These are phyloP conservation scores for Pseudocercospora ulei DNA, from an alignment of 2,329 filamentous ascomycete species.

Conservation along the genomic window DNA sequence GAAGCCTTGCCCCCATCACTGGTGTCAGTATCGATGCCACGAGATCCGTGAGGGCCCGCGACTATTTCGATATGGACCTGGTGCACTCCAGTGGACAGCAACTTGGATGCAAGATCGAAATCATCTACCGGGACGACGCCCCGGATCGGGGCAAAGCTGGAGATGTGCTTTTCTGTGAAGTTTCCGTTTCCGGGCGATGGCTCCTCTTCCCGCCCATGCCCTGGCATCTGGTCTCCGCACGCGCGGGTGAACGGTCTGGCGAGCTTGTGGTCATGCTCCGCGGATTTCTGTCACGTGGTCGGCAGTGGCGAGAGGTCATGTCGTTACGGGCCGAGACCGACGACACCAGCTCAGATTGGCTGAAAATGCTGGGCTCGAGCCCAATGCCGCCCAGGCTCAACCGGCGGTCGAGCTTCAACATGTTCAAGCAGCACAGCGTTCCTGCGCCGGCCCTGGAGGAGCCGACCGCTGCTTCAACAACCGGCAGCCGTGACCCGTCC, in stretches of 20 bases:
- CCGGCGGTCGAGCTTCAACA: slow-evolving; percentile 46
- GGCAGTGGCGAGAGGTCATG: slow-evolving; percentile 75
- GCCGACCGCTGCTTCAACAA: slow-evolving; percentile 10
- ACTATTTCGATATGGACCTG: slow-evolving; percentile 77
- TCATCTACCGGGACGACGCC: slow-evolving; percentile 73
- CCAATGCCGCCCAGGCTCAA: slow-evolving; percentile 50
- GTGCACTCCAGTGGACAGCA: slow-evolving; percentile 82
- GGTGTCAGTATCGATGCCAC: slow-evolving; percentile 62
- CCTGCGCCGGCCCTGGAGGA: slow-evolving; percentile 16
- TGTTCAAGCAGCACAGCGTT: slow-evolving; percentile 21
- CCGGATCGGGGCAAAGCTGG: slow-evolving; percentile 58
- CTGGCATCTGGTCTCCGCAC: slow-evolving; percentile 63
- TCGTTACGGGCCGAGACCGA: slow-evolving; percentile 67
- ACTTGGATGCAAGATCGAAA: slow-evolving; percentile 77
- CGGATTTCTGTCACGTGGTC: slow-evolving; percentile 51
- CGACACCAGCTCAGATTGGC: slow-evolving; percentile 73
- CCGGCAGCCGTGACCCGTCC: slow-evolving; percentile 13
- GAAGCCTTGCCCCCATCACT: slow-evolving; percentile 61
- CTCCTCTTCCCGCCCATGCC: slow-evolving; percentile 86
- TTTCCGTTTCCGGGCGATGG: slow-evolving; percentile 68
- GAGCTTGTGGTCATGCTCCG: slow-evolving; percentile 83
- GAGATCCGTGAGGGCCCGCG: slow-evolving; percentile 77
- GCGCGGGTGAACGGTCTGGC: slow-evolving; percentile 59
- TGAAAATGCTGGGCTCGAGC: slow-evolving; percentile 64
- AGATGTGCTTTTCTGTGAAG: slow-evolving; percentile 85